Percentiles rank a stretch among this genome's conserved stretches.
phyloP scores from a whole-genome alignment of 179 eudicot genomes.

The Amaranthus tricolor region DNA sequence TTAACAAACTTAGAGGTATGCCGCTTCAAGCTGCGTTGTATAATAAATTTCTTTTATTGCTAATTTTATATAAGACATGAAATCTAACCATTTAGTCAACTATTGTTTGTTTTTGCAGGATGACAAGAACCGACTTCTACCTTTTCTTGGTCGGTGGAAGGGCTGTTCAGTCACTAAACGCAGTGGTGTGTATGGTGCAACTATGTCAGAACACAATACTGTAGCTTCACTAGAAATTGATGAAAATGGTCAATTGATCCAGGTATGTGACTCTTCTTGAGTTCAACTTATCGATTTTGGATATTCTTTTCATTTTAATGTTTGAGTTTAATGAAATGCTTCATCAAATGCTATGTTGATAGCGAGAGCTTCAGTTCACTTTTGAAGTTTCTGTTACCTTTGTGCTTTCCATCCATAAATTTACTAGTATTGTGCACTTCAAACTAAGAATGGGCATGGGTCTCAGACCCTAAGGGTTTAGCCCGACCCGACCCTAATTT shows the following conservation, averaged over 20 bases:
- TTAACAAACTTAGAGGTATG: slow-evolving; percentile 50
- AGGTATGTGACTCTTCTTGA: slow-evolving; percentile 44
- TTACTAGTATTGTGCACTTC: neutral
- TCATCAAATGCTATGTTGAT: neutral
- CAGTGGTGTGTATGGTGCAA: slow-evolving; percentile 94
- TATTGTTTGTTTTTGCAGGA: slow-evolving; percentile 37
- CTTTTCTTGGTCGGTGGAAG: slow-evolving; percentile 86
- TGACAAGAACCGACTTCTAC: slow-evolving; percentile 47
- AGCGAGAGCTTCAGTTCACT: neutral
- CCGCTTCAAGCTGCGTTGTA: neutral
- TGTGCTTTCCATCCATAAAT: neutral
- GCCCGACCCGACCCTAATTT: no score
- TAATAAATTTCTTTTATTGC: neutral
- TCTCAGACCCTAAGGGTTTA: no score
- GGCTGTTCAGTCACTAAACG: slow-evolving; percentile 88
- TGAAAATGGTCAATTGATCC: slow-evolving; percentile 63
- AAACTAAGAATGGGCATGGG: neutral
- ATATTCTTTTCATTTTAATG: neutral
- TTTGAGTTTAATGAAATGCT: neutral
- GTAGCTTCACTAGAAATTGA: slow-evolving; percentile 54
- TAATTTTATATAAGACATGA: neutral
- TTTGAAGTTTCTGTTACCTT: neutral
- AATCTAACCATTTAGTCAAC: neutral
- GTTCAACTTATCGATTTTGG: neutral
- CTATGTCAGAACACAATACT: slow-evolving; percentile 74